Conservation (phyloP, 768 basidiomycete species). For the Hericium coralloides region DNA sequence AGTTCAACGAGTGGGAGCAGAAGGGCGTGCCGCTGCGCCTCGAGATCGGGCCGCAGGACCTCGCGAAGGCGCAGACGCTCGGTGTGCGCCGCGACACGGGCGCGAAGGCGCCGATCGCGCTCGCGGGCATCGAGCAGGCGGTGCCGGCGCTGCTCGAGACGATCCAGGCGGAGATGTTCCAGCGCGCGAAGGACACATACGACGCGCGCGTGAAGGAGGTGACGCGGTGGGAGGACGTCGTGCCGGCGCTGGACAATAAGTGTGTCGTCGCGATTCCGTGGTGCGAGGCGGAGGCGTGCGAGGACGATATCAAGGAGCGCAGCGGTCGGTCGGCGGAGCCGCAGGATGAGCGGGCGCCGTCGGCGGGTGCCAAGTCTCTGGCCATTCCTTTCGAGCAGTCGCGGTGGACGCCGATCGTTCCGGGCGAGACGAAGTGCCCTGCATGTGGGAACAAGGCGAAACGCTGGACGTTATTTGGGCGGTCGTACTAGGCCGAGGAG, state of each 20-base stretch:
- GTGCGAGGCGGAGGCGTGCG: conserved; percentile 90
- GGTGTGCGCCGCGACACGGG: conserved; percentile 77
- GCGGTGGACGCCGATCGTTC: conserved; percentile 70
- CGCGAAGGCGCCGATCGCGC: conserved; percentile 46
- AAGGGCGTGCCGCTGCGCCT: conserved; percentile 98
- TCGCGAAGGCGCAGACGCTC: conserved; percentile 73
- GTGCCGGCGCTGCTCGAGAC: conserved; percentile 66
- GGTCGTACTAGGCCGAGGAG: conserved; percentile 48
- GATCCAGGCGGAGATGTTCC: conserved; percentile 88
- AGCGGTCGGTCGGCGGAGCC: conserved; percentile 81
- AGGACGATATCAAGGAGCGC: conserved; percentile 97
- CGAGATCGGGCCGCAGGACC: conserved; percentile 92
- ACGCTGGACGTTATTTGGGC: conserved; percentile 95
- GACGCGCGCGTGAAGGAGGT: conserved; percentile 62
- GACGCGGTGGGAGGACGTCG: conserved; percentile 86
- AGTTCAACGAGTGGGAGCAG: conserved; percentile 99
- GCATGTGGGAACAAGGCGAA: conserved; percentile 85
- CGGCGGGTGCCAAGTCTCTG: conserved; percentile 94
- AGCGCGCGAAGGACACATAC: conserved; percentile 64
- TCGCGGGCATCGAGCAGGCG: conserved; percentile 36
- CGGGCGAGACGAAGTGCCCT: conserved; percentile 82
- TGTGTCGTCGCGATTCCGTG: conserved; percentile 86
- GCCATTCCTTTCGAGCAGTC: conserved; percentile 94
- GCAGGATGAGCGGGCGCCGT: conserved; percentile 91
- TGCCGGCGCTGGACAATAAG: conserved; percentile 85